These are phyloP conservation scores for Calycina herbarum DNA, from an alignment of 2,329 filamentous ascomycete genomes.

Conservation along the genomic window DNA sequence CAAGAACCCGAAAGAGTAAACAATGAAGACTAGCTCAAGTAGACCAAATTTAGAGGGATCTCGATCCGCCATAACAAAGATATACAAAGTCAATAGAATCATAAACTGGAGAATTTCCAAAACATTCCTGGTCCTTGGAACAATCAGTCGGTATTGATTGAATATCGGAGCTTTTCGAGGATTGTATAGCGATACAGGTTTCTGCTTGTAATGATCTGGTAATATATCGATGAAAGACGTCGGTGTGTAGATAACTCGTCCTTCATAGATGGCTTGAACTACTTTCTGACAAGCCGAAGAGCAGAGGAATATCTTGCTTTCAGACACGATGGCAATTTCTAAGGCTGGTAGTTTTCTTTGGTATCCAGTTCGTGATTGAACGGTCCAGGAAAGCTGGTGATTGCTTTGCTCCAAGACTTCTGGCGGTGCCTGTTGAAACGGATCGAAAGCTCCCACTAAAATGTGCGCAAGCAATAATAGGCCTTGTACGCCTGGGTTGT, in stretches of 20 bases:
- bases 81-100: conserved; percentile 66
- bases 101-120: conserved; percentile 76
- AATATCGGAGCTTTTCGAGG: conserved; percentile 72
- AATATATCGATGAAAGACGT: conserved; percentile 81
- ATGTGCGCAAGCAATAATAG: conserved; percentile 75
- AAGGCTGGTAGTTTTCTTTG: conserved; percentile 64
- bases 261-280: conserved; percentile 79
- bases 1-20: conserved; percentile 75
- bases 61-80: conserved; percentile 70
- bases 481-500: conserved; percentile 68
- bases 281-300: conserved; percentile 80
- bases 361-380: conserved; percentile 45
- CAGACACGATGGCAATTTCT: conserved; percentile 79
- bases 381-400: conserved; percentile 40
- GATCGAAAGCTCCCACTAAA: conserved; percentile 79
- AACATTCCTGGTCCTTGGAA: conserved; percentile 74
- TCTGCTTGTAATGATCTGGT: conserved; percentile 82
- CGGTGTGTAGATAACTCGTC: conserved; percentile 78
- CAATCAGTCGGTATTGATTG: conserved; percentile 83
- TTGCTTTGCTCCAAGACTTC: conserved; percentile 60
- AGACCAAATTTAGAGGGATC: conserved; percentile 55
- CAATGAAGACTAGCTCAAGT: conserved; percentile 65
- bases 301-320: conserved; percentile 76
- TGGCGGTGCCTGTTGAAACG: conserved; percentile 77
- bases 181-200: conserved; percentile 78